Conservation (phyloP, 306 rosid genomes). For the Vachellia pachyceras region DNA sequence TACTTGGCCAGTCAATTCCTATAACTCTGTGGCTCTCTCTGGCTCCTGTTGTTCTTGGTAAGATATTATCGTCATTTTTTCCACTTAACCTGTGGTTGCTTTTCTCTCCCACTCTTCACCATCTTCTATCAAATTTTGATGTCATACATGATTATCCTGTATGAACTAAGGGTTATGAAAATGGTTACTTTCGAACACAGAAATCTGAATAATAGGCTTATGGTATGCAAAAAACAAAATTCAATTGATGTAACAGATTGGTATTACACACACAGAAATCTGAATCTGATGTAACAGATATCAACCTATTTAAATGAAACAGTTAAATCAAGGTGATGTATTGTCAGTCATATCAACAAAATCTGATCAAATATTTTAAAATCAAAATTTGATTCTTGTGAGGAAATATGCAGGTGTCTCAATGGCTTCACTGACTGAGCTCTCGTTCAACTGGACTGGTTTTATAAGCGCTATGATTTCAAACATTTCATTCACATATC, state of each 20-base stretch:
- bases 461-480: constrained; percentile 95
- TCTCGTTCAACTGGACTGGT: constrained; percentile 93
- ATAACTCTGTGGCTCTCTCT: constrained; percentile 82
- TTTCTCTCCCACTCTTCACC: not conserved
- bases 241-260: too few relatives aligned
- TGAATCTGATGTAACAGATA: not conserved
- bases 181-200: not conserved
- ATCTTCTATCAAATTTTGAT: not conserved
- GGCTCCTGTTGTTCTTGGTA: constrained; percentile 96
- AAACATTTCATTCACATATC: constrained; percentile 88
- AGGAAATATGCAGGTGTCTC: constrained; percentile 74
- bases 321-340: not conserved
- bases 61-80: constrained; percentile 16
- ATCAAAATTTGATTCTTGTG: not conserved
- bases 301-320: not conserved
- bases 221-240: too few relatives aligned
- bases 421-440: constrained; percentile 95
- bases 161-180: not conserved
- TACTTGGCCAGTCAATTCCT: constrained; percentile 86
- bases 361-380: not conserved
- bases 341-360: not conserved
- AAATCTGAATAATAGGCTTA: not conserved
- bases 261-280: not conserved
- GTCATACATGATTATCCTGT: not conserved
- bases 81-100: not conserved